Evolutionary conservation across 2,329 filamentous ascomycete genomes (phyloP), one percentile per base, ranked within the genome.

Genomic region (Ciborinia camelliae): DNA sequence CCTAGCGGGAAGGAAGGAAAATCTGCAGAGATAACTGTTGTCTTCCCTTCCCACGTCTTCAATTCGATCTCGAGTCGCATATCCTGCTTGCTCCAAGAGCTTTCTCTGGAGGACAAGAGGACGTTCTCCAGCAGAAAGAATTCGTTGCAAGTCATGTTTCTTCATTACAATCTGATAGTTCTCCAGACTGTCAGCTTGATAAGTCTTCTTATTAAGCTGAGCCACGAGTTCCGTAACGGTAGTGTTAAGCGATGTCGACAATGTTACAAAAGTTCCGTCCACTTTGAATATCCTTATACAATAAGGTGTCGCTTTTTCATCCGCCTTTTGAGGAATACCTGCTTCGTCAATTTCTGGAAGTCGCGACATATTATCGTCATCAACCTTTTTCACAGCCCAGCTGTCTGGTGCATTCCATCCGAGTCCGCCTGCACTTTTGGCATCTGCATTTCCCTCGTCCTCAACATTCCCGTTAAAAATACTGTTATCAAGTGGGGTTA

Each of bases 131-230:
- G 87, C 84, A 59, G 87, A 85, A 15, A 99, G 82, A 66, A 97
- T 90, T 53, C 93, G 86, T 23, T 92, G 90, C 28, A 96, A 84
- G 71, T 96, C 92, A 75, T 97, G 93, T 78, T 96, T 97, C 71
- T 90, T 91, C 81, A 99, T 86, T 48, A 98, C 90, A 66, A 99
- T 96, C 75, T 97, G 91, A 76, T 97, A 99, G 71, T 97, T 97
- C 72, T 95, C 91, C 65, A 96, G 79, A 68, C 92, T 90, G 71
- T 97, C 94, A 65, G 92, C 90, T 43, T 97, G 83, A 71, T 95
- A 95, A 3, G 94, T 96, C 79, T 98, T 98, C 79, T 95, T 96
- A 65, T 94, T 90, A 69, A 99, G 85, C 75, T 95, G 91, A n/a
- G 87, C 84, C 69, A 98, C 88, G 52, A 98, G 88, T 65, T 99